Base-by-base conservation (phyloP, 768 basidiomycete genomes). In the Mycena metata region DNA sequence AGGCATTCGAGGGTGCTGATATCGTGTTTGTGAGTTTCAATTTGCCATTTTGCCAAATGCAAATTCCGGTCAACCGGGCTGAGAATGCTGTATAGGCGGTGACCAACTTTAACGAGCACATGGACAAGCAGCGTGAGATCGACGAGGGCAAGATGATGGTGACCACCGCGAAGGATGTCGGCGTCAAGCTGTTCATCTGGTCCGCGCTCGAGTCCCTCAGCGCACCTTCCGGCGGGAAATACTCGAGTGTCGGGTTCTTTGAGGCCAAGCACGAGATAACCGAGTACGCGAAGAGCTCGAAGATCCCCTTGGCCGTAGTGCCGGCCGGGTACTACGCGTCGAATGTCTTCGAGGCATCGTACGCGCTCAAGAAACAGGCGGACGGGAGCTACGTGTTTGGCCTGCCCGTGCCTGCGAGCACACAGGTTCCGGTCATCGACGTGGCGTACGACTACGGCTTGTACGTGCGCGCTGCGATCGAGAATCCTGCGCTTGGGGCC, bases 331-430 rank as follows among this genome's bases (percentile, higher is more conserved):
- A 51, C 36, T 70, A 66, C 21, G 64, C 64, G 35, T 35, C 51
- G 8, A 61, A 66, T 35, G 24, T 69, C 45, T 70, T 66, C 60
- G 59, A 70, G 43, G 50, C 54, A 21, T 43, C 69, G 36, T 66
- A 65, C 23, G 69, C 69, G 24, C 64, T 66, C 23, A 62, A 36
- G 24, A 61, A 65, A 19, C 58, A 63, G 55, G 33, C 57, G 7
- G 69, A 70, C 45, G 64, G 64, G 35, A 62, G 57, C 24, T 70
- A 66, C 43, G 49, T 58, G 15, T 66, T 70, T 19, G 69, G 64
- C 6, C 52, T 70, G 21, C 64, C 69, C 33, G 41, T 64, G 15
- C 46, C 64, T 9, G 33, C 64, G 6, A 52, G 24, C 19, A 61
- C 64, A 5, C 50, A 24, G 16, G 54, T 69, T 1, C 69, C 64